phyloP scores from a whole-genome alignment of 2,329 filamentous ascomycete genomes.

The Colletotrichum lentis region DNA sequence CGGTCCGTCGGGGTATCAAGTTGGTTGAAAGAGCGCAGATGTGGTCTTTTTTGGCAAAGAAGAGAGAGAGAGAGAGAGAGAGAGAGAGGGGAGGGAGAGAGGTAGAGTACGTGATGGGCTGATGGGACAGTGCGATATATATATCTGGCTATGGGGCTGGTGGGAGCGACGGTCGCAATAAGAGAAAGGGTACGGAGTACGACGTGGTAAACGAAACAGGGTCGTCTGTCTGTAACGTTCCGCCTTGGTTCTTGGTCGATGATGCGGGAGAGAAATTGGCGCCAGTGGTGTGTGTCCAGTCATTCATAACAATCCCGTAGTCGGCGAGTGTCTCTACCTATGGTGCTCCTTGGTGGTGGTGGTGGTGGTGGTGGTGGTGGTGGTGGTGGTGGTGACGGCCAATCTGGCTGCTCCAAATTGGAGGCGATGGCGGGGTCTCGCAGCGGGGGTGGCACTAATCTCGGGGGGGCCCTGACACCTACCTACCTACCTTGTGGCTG shows the following conservation, averaged over 20 bases:
- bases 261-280: constrained; percentile 37
- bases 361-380: not conserved
- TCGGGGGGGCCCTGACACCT: constrained; percentile 4
- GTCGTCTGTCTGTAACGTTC: constrained; percentile 37
- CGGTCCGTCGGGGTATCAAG: constrained; percentile 37
- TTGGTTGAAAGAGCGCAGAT: constrained; percentile 13
- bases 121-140: constrained; percentile 29
- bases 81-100: not conserved
- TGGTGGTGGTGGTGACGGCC: constrained; percentile 21
- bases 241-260: not conserved
- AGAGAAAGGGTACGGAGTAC: constrained; percentile 1
- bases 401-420: constrained; percentile 28
- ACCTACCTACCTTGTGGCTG: constrained; percentile 35
- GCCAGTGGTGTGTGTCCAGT: constrained; percentile 4
- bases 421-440: constrained; percentile 35
- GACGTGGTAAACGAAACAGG: constrained; percentile 2
- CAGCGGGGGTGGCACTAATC: constrained; percentile 38
- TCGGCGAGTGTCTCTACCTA: not conserved
- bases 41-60: not conserved
- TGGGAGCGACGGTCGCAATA: constrained; percentile 35
- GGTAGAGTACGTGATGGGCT: not conserved
- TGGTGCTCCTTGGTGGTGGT: too few species aligned
- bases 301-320: not conserved
- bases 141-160: constrained; percentile 17
- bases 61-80: not conserved